phyloP scores from a whole-genome alignment of 164 flowering plant genomes.

The Cinnamomum micranthum region DNA sequence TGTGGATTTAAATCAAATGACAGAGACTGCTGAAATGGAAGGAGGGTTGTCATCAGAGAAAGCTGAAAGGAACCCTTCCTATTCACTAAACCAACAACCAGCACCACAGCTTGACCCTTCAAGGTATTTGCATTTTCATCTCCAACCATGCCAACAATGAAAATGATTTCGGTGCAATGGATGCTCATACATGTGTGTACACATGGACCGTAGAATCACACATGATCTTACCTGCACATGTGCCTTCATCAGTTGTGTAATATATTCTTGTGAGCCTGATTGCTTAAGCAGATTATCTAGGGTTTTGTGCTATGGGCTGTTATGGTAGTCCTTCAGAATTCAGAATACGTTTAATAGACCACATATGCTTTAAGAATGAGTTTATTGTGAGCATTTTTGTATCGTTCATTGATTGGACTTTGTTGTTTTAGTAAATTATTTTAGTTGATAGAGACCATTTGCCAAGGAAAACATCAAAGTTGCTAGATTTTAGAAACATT shows the following conservation, averaged over 20 bases:
- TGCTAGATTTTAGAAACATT: no score
- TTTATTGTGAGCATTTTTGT: background rate
- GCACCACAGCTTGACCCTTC: slow-evolving; percentile 24
- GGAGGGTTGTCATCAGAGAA: slow-evolving; percentile 29
- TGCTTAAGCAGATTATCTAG: background rate
- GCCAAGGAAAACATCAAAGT: background rate
- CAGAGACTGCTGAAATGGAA: slow-evolving; percentile 29
- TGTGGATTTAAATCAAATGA: slow-evolving; percentile 31
- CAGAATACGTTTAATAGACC: background rate
- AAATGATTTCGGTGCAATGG: no score
- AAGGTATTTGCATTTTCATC: slow-evolving; percentile 22
- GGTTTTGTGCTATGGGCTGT: background rate
- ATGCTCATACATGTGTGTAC: no score
- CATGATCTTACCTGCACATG: no score
- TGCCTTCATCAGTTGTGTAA: background rate
- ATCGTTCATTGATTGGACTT: slow-evolving; percentile 11
- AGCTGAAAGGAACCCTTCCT: slow-evolving; percentile 16
- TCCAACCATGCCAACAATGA: no score
- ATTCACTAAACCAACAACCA: slow-evolving; percentile 17
- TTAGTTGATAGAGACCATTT: background rate
- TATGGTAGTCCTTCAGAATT: background rate
- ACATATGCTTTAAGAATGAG: slow-evolving; percentile 5
- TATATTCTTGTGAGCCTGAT: background rate
- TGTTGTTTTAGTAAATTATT: slow-evolving; percentile 8
- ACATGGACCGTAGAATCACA: no score